These are phyloP conservation scores for Phaeosphaeria sp. DNA, from an alignment of 2,329 filamentous ascomycete species.

Conservation along the genomic window DNA sequence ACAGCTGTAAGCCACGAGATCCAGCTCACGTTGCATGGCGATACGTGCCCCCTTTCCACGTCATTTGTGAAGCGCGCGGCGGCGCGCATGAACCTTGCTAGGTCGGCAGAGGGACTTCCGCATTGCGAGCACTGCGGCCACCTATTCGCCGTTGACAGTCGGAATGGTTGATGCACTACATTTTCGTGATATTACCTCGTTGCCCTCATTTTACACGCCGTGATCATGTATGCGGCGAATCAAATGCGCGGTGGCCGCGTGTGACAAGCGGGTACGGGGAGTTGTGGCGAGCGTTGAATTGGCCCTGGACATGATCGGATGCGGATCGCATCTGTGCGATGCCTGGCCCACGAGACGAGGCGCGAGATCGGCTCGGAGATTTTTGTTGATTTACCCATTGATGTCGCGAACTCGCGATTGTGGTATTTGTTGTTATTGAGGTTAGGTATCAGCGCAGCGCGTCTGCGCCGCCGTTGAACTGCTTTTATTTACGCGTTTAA, in stretches of 20 bases:
- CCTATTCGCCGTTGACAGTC: not conserved
- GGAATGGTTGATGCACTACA: slow-evolving; percentile 5
- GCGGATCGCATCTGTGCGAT: slow-evolving; percentile 3
- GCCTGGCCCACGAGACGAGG: slow-evolving; percentile 1
- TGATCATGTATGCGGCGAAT: slow-evolving; percentile 8
- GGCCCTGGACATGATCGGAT: not conserved
- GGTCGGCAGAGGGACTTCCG: not conserved
- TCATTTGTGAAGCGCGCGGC: not conserved
- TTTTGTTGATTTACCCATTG: slow-evolving; percentile 5
- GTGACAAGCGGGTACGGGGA: not conserved
- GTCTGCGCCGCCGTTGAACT: slow-evolving; percentile 8
- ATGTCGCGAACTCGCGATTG: not conserved
- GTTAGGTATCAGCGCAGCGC: not conserved
- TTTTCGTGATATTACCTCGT: slow-evolving; percentile 2
- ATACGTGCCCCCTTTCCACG: not conserved
- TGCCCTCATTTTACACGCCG: slow-evolving; percentile 1
- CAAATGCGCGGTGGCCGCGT: slow-evolving; percentile 4
- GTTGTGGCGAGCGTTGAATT: not conserved
- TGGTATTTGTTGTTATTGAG: slow-evolving; percentile 9
- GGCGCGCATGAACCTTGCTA: slow-evolving; percentile 3
- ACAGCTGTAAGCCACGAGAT: not conserved
- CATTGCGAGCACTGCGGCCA: not conserved
- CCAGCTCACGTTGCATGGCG: not conserved
- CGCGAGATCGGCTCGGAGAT: slow-evolving; percentile 20
- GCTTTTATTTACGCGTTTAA: slow-evolving; percentile 5